Evolutionary conservation across 2,329 filamentous ascomycete species (phyloP).

Genomic region (Chaetomiaceae sp.): DNA sequence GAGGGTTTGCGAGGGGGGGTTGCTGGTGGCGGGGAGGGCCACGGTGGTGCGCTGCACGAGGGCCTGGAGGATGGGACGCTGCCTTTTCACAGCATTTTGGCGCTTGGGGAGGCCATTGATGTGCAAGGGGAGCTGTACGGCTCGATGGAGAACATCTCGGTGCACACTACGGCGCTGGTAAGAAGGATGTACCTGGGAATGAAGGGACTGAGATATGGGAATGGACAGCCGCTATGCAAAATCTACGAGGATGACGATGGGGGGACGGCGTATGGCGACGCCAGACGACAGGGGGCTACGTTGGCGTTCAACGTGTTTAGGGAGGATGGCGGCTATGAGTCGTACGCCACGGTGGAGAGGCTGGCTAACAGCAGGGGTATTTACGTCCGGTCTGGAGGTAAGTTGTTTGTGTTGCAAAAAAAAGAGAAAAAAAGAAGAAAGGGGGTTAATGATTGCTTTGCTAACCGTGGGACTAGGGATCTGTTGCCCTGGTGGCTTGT

Average conservation of each 20-base stretch:
- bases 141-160: constrained; percentile 54
- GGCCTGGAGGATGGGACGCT: constrained; percentile 64
- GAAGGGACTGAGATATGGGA: constrained; percentile 45
- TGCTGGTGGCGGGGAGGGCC: constrained; percentile 18
- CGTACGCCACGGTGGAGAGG: constrained; percentile 56
- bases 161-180: constrained; percentile 52
- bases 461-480: constrained; percentile 34
- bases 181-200: constrained; percentile 47
- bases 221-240: constrained; percentile 47
- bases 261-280: constrained; percentile 42
- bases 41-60: constrained; percentile 47
- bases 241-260: constrained; percentile 43
- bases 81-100: constrained; percentile 61
- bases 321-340: constrained; percentile 49
- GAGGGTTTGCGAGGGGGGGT: constrained; percentile 25
- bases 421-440: background rate
- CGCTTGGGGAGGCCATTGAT: constrained; percentile 55
- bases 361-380: constrained; percentile 52
- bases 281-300: constrained; percentile 54
- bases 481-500: constrained; percentile 46
- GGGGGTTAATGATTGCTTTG: background rate
- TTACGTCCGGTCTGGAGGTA: constrained; percentile 56
- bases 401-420: constrained; percentile 12
- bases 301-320: constrained; percentile 59
- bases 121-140: constrained; percentile 53